Base-by-base conservation (phyloP, 768 basidiomycete genomes). In the Chalciporus chontae region DNA sequence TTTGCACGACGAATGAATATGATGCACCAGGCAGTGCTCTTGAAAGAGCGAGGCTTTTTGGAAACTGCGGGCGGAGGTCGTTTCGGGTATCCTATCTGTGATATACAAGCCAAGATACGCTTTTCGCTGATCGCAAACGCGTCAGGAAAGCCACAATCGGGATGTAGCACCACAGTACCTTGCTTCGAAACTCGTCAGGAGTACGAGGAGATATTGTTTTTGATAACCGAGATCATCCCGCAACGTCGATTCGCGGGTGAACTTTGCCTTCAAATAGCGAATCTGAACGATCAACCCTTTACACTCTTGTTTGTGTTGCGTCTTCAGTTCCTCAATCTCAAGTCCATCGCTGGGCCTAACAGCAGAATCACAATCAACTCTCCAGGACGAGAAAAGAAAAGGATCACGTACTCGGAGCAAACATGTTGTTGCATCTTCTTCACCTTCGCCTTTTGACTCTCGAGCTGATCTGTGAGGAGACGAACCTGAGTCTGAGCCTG, bases 271-370 rank as follows among this genome's bases (percentile, higher is more conserved):
- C 57, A 98, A 76, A 69, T 96, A 97, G 37, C 77, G 79, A 51
- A 96, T 92, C 66, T 96, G 92, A 8, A 90, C 81, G 43, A 98
- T 83, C 17, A 97, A 73, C 8, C 92, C 91, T 63, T 93, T 94
- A 73, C 88, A 87, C 64, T 97, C 93, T 54, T 82, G 80, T 54
- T 87, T 90, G 63, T 93, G 90, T 65, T 82, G 84, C 3, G 70
- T 57, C 55, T 77, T 83, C 54, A 90, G 60, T 11, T 72, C 70
- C 3, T 74, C 72, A 5, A 90, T 54, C 60, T 83, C 78, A 14
- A 57, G 61, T 5, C 77, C 74, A 52, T 87, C 80, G 17, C 84
- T 85, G 49, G 29, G 2, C 10, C 21, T 34, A 54, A 18, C 19
- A 27, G 45, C 24, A 11, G 26, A 8, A 32, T 53, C 21, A 21